A percentile compares a stretch with the other conserved stretches of the same genome.
These are phyloP conservation scores for Pichiaceae sp. DNA, from an alignment of 1,139 yeast species.

Conservation along the genomic window DNA sequence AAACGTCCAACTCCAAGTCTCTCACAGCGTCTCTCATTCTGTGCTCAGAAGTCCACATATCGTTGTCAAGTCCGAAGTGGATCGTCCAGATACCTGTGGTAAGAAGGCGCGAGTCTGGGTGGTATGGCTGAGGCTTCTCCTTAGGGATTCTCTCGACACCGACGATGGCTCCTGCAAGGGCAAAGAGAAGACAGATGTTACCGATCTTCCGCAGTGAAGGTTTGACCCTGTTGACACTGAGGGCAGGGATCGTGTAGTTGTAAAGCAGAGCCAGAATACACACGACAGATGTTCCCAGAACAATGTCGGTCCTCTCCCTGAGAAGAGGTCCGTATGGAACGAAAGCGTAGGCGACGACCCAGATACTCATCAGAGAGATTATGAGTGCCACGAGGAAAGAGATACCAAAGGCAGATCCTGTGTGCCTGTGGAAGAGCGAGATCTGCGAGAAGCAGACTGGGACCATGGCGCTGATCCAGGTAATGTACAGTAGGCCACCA, in stretches of 20 bases:
- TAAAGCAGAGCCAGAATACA: slow-evolving; percentile 31
- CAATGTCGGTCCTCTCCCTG: slow-evolving; percentile 80
- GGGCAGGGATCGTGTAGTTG: slow-evolving; percentile 7
- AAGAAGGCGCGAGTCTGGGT: slow-evolving; percentile 64
- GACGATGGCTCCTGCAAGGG: slow-evolving; percentile 26
- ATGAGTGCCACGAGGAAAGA: slow-evolving; percentile 50
- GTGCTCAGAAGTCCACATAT: slow-evolving; percentile 95
- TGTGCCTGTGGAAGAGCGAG: slow-evolving; percentile 8
- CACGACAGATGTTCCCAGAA: slow-evolving; percentile 47
- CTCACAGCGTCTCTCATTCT: slow-evolving; percentile 77
- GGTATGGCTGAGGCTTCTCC: slow-evolving; percentile 60
- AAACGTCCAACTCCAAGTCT: slow-evolving; percentile 83
- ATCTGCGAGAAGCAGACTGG: slow-evolving; percentile 47
- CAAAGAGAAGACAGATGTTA: slow-evolving; percentile 17
- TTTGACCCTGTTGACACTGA: slow-evolving; percentile 6
- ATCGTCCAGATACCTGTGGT: slow-evolving; percentile 98
- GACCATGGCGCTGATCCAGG: slow-evolving; percentile 53
- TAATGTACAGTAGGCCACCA: slow-evolving; percentile 64
- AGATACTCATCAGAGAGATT: slow-evolving; percentile 72
- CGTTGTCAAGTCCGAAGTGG: slow-evolving; percentile 93
- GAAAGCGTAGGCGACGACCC: slow-evolving; percentile 97
- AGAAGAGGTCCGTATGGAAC: slow-evolving; percentile 89
- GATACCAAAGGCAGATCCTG: slow-evolving; percentile 27
- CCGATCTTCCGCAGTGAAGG: slow-evolving; percentile 13
- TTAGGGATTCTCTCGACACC: slow-evolving; percentile 55